Evolutionary conservation across 2,329 filamentous ascomycete genomes (phyloP).

Genomic region (Pseudopithomyces chartarum): DNA sequence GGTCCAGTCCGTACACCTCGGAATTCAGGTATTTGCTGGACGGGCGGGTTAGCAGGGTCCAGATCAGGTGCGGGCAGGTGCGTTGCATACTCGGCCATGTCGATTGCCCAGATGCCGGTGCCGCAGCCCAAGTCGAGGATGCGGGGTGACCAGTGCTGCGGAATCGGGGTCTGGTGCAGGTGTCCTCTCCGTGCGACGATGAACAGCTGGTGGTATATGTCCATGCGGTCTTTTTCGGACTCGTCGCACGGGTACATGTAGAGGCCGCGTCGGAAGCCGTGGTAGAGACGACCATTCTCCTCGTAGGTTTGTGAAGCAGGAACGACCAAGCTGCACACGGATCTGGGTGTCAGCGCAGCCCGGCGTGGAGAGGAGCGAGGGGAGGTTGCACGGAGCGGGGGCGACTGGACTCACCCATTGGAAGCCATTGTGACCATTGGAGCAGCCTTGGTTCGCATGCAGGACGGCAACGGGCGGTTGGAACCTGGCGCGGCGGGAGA

Average conservation of each 20-base stretch:
- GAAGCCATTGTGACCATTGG: slow-evolving; percentile 52
- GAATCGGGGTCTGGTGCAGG: slow-evolving; percentile 52
- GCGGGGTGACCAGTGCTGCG: slow-evolving; percentile 48
- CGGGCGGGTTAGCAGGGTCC: slow-evolving; percentile 32
- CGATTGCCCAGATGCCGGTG: slow-evolving; percentile 89
- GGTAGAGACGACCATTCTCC: slow-evolving; percentile 74
- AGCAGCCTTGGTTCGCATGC: slow-evolving; percentile 29
- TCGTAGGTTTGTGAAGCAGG: slow-evolving; percentile 53
- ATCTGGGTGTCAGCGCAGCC: slow-evolving; percentile 9
- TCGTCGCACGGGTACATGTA: slow-evolving; percentile 82
- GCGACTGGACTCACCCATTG: slow-evolving; percentile 47
- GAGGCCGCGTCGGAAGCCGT: slow-evolving; percentile 68
- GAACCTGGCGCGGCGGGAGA: too few relatives aligned
- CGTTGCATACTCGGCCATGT: slow-evolving; percentile 73
- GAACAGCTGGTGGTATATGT: slow-evolving; percentile 82
- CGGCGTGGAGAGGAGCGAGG: slow-evolving; percentile 12
- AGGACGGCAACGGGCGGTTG: slow-evolving; percentile 17
- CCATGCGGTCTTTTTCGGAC: slow-evolving; percentile 76
- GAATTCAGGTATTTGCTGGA: slow-evolving; percentile 60
- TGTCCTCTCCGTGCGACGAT: slow-evolving; percentile 63
- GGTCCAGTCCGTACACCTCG: slow-evolving; percentile 65
- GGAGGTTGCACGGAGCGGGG: slow-evolving; percentile 41
- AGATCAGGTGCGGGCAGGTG: slow-evolving; percentile 19
- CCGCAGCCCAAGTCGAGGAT: slow-evolving; percentile 77
- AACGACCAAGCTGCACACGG: slow-evolving; percentile 40